Conservation (phyloP, 257 asterid species). For the Nicotiana noctiflora region DNA sequence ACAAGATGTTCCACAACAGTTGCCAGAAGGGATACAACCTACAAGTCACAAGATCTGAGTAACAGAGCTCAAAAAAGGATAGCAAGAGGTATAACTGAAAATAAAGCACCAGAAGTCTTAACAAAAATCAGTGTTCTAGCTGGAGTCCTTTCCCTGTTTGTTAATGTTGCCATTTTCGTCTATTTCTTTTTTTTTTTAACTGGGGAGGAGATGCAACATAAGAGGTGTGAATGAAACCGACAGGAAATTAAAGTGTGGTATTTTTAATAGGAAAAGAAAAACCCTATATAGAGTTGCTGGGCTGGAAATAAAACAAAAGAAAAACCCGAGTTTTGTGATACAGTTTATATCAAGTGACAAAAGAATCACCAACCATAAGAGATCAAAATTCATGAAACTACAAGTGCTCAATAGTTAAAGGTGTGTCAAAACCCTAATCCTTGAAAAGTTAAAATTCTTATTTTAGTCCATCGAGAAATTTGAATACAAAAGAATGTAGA, state of each 20-base stretch:
- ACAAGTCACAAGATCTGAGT: slow-evolving; percentile 25
- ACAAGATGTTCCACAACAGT: slow-evolving; percentile 90
- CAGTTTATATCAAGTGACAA: not conserved
- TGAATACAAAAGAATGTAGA: not conserved
- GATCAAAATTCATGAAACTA: not conserved
- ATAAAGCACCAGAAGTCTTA: not conserved
- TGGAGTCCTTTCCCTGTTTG: not conserved
- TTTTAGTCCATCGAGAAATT: not conserved
- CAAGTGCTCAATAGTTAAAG: not conserved
- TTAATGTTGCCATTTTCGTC: not conserved
- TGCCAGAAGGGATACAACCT: slow-evolving; percentile 93
- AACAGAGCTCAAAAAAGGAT: not conserved
- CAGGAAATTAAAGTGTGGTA: not conserved
- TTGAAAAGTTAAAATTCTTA: not conserved
- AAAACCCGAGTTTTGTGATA: not conserved
- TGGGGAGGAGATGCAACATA: not conserved
- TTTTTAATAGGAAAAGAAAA: not conserved
- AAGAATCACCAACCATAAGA: not conserved
- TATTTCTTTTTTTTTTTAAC: not conserved
- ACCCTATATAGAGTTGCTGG: not conserved
- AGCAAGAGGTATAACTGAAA: not conserved
- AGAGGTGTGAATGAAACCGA: not conserved
- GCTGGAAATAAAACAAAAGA: not conserved
- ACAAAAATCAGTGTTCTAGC: not conserved
- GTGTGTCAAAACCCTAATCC: not conserved